Evolutionary conservation across 1,284 basidiomycete genomes (phyloP).

Genomic region (Apiotrichum sp.): DNA sequence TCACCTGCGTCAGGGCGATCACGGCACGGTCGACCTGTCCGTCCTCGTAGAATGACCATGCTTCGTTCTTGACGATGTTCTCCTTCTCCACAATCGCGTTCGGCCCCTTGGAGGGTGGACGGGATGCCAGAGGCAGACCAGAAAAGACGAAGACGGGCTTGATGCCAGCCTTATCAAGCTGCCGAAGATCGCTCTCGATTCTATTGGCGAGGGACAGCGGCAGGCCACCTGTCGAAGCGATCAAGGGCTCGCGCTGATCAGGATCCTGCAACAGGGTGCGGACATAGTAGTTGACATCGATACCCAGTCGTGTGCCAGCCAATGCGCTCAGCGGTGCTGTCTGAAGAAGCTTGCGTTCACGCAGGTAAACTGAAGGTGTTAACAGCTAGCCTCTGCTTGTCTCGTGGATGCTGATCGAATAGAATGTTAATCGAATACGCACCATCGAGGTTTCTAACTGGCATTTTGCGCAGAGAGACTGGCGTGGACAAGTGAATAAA

Average conservation of each 20-base stretch:
- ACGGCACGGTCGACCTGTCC: slow-evolving; percentile 81
- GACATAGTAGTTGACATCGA: slow-evolving; percentile 91
- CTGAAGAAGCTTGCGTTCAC: slow-evolving; percentile 79
- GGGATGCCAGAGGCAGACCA: slow-evolving; percentile 58
- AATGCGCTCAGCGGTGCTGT: slow-evolving; percentile 75
- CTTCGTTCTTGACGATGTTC: slow-evolving; percentile 53
- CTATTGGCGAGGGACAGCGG: slow-evolving; percentile 77
- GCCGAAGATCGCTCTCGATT: slow-evolving; percentile 85
- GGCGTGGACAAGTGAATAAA: too few relatives aligned
- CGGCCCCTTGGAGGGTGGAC: slow-evolving; percentile 57
- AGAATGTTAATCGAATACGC: slow-evolving; percentile 8
- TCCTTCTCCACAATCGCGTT: slow-evolving; percentile 54
- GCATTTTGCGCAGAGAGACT: slow-evolving; percentile 17
- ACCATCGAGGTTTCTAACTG: slow-evolving; percentile 41
- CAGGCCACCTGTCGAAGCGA: slow-evolving; percentile 88
- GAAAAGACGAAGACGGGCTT: slow-evolving; percentile 98
- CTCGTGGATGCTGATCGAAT: too few relatives aligned
- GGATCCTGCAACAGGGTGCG: slow-evolving; percentile 69
- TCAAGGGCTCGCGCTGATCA: slow-evolving; percentile 72
- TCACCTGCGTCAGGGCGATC: slow-evolving; percentile 69
- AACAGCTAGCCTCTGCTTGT: too few relatives aligned
- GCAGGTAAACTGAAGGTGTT: slow-evolving; percentile 60
- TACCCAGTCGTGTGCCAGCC: slow-evolving; percentile 88
- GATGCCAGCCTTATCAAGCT: slow-evolving; percentile 82
- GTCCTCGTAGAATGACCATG: slow-evolving; percentile 84